Evolutionary conservation across 2,329 filamentous ascomycete genomes (phyloP), one percentile per base, ranked within the genome.

Genomic region (Talaromyces rugulosus): DNA sequence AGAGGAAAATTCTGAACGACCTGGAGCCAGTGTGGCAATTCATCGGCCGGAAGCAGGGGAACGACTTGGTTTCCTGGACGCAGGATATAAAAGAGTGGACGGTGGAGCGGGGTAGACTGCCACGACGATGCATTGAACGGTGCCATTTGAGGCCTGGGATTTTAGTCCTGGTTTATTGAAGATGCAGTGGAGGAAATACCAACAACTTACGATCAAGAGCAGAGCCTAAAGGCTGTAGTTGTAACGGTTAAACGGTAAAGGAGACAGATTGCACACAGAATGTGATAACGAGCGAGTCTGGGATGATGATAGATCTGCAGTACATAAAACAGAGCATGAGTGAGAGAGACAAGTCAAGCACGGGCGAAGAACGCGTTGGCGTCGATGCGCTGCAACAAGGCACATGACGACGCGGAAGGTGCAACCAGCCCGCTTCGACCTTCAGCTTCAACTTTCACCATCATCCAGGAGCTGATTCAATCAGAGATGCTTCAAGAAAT

Each of bases 31-130:
- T 63, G 52, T 3, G 78, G 78, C 3, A 81, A 66, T 67, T 81
- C 78, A 59, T 81, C 79, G 7, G 78, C 58, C 0, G 79, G 71
- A 27, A 81, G 72, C 30, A 81, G 67, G 7, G 79, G 78, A 11
- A 76, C 71, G 14, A 72, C 62, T 6, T 64, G 62, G 6, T 72
- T 70, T 42, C 74, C 74, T 1, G 72, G 70, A 2, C 79, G 73
- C 40, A 72, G 66, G 50, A 81, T 65, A 61, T 75, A 81, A 66
- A 75, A 80, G 14, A 69, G 65, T 3, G 78, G 77, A 23, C 51
- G 56, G 31, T 51, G 47, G 16, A 47, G 4, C 4, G 44, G 23
- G 44, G n/a, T 7, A 27, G 44, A 11, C 18, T 47, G 18, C 44
- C 44, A 47, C 7, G 44, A 9, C 23, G 42, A 23, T 23, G 42